Conservation (phyloP, 2,329 filamentous ascomycete genomes). For the Aspergillus proliferans region DNA sequence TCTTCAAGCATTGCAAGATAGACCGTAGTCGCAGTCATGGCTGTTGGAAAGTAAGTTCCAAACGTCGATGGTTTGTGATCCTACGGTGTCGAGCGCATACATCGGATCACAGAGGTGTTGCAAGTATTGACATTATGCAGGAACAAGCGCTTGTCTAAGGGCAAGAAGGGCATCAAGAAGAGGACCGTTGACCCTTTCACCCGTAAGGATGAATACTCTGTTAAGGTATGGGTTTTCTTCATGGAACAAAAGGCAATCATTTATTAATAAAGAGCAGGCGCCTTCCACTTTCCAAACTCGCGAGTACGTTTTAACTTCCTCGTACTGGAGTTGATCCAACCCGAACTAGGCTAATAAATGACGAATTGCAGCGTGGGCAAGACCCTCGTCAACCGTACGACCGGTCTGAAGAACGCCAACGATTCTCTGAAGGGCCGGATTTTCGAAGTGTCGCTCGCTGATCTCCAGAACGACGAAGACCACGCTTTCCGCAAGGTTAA, state of each 20-base stretch:
- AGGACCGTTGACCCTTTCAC: conserved; percentile 95
- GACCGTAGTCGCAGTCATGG: conserved; percentile 62
- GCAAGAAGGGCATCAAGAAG: conserved; percentile 99
- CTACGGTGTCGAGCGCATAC: background rate
- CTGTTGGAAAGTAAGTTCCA: conserved; percentile 65
- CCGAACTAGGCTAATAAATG: conserved; percentile 3
- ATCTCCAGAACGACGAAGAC: conserved; percentile 99
- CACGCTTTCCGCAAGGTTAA: conserved; percentile 99
- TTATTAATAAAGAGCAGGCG: conserved; percentile 51
- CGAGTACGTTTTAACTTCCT: conserved; percentile 63
- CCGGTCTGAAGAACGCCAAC: conserved; percentile 99
- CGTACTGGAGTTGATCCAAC: background rate
- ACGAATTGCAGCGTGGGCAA: conserved; percentile 70
- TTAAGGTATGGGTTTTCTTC: conserved; percentile 62
- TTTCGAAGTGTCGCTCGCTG: conserved; percentile 96
- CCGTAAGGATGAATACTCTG: conserved; percentile 98
- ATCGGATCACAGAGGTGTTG: background rate
- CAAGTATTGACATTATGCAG: conserved; percentile 38
- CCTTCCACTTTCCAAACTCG: conserved; percentile 91
- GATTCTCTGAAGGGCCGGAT: conserved; percentile 98
- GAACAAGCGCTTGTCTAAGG: conserved; percentile 99
- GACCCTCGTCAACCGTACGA: conserved; percentile 98
- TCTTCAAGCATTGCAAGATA: conserved; percentile 37
- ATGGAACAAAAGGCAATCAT: background rate
- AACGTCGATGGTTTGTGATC: conserved; percentile 1